Base-by-base conservation (phyloP, 257 asterid species). In the Ballota nigra region DNA sequence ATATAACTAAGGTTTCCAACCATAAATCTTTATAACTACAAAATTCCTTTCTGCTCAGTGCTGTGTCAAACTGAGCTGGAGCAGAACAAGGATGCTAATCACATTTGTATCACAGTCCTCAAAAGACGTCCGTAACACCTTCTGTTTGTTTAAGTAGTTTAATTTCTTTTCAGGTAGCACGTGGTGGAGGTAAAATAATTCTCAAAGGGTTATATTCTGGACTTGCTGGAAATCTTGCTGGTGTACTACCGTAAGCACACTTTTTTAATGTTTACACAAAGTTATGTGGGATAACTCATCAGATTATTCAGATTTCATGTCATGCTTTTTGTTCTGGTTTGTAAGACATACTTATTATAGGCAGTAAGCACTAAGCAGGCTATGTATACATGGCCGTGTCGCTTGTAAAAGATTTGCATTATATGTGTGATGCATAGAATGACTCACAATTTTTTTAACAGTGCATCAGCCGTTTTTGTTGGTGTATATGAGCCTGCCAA, bases 401-500 rank as follows among this genome's bases (percentile, higher is more conserved):
- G 45, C 12, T 6, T 20, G 2, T 28, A 19, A 63, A 26, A 62
- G 13, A 13, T 63, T 40, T 26, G 33, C 16, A 22, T 38, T 19
- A 26, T 31, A 6, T 56, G 41, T 45, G 43, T 51, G 31, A 59
- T 23, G 22, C 47, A 71, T 72, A 6, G 72, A 74, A 72, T 71
- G 52, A 68, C 40, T 58, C 64, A 26, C 53, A 65, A 55, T 66
- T 75, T 75, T 36, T 74, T 52, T 69, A 70, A 51, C 92, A 94
- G 98, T 77, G 98, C 98, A 45, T 94, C 98, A 75, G 98, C 98
- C 77, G 77, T 91, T 74, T 94, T 94, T 73, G 86, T 94, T 82
- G 98, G 98, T 57, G 97, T 94, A 34, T 94, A 94, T 86, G 98
- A 94, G 82, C 97, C 98, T 56, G 85, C 95, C 74, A 94, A 94